These are phyloP conservation scores for Wickerhamomyces chaumierensis DNA, from an alignment of 805 yeast genomes.

Conservation along the genomic window DNA sequence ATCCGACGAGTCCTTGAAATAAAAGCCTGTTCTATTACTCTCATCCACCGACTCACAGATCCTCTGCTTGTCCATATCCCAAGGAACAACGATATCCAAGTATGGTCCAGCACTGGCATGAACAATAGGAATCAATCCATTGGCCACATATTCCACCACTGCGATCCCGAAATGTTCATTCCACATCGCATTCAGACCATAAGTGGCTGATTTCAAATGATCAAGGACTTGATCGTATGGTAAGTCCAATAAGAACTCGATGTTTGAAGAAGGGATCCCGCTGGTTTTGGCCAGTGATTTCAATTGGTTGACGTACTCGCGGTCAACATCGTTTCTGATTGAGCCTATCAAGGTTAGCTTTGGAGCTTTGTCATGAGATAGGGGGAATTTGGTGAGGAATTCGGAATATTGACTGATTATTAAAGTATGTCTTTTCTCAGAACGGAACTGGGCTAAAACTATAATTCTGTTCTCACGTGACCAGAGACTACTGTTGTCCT, in stretches of 20 bases:
- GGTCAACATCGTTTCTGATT: slow-evolving; percentile 61
- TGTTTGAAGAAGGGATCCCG: slow-evolving; percentile 27
- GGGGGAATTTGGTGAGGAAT: slow-evolving; percentile 26
- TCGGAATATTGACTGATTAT: slow-evolving; percentile 52
- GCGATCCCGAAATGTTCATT: slow-evolving; percentile 98
- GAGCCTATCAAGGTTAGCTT: slow-evolving; percentile 74
- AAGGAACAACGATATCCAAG: slow-evolving; percentile 68
- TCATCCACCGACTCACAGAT: slow-evolving; percentile 11
- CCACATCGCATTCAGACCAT: slow-evolving; percentile 97
- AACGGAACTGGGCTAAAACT: slow-evolving; percentile 81
- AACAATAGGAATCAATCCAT: slow-evolving; percentile 78
- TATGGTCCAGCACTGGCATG: slow-evolving; percentile 96
- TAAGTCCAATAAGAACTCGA: slow-evolving; percentile 61
- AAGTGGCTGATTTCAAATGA: slow-evolving; percentile 43
- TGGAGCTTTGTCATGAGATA: slow-evolving; percentile 24
- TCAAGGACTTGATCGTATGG: slow-evolving; percentile 50
- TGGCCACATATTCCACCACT: slow-evolving; percentile 82
- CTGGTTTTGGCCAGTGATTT: slow-evolving; percentile 31
- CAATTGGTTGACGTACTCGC: slow-evolving; percentile 41
- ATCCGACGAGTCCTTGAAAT: slow-evolving; percentile 60
- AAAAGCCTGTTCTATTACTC: slow-evolving; percentile 56
- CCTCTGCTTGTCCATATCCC: slow-evolving; percentile 21
- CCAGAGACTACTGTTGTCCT: slow-evolving; percentile 9
- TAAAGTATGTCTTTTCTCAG: slow-evolving; percentile 82
- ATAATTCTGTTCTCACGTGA: slow-evolving; percentile 25